These are phyloP conservation scores for Sequoia sempervirens DNA, from an alignment of 75 land plant genomes.

Conservation along the genomic window DNA sequence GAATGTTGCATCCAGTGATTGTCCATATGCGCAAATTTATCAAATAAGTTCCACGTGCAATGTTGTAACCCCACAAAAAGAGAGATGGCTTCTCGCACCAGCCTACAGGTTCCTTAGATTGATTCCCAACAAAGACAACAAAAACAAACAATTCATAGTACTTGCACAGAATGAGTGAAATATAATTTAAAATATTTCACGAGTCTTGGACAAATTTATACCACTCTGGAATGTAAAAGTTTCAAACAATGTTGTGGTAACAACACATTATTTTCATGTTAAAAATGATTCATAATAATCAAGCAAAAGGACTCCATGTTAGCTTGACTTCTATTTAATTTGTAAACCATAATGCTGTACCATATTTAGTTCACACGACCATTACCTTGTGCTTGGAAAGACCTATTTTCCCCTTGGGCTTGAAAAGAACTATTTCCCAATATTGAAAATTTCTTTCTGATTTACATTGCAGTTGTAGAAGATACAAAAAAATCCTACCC, in stretches of 20 bases:
- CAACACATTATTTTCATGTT: not conserved
- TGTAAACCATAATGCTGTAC: not conserved
- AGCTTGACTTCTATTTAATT: slow-evolving; percentile 5
- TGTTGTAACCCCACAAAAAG: not conserved
- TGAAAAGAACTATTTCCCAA: not conserved
- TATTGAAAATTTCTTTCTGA: not conserved
- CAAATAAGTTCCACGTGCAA: not conserved
- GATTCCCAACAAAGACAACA: not conserved
- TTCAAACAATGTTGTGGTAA: not conserved
- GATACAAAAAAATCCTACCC: slow-evolving; percentile 17
- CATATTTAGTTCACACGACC: not conserved
- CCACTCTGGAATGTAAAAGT: not conserved
- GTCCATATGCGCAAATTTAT: not conserved
- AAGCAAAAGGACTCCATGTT: not conserved
- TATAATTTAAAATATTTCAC: not conserved
- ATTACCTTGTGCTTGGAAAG: not conserved
- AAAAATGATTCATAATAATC: not conserved
- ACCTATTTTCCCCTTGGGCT: not conserved
- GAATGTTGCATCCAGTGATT: not conserved
- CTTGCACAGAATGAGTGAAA: not conserved
- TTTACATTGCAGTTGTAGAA: not conserved
- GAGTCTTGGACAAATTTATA: not conserved
- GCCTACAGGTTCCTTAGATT: not conserved
- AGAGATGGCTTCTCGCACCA: not conserved
- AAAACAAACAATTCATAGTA: not conserved